Base-by-base conservation (phyloP, 345 rosid species). In the Citrus medica region DNA sequence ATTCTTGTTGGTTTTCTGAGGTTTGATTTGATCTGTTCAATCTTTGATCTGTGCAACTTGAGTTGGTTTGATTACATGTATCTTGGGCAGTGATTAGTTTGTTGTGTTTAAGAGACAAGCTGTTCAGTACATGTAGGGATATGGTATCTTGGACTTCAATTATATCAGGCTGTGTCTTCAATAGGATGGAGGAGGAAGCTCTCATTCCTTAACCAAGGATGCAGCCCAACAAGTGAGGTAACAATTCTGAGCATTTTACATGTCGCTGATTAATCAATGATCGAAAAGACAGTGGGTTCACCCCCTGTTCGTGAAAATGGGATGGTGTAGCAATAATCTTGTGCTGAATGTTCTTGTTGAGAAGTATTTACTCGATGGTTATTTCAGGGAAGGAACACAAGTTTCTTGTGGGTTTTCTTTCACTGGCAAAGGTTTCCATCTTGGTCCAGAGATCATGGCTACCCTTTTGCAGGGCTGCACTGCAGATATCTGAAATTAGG, bases 71-170 rank as follows among this genome's bases (percentile, higher is more conserved):
- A 32, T 32, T 32, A 32, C 33, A 32, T 32, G 33, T 32, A 32
- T 32, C 33, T 32, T 4, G 33, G 33, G 33, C 33, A 32, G 33
- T 32, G 33, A 32, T 32, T 32, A 32, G 33, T 32, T 32, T 32
- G 33, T 30, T 30, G 32, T 30, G 32, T 32, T 32, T 32, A 32
- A 32, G 33, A 32, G 33, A 32, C 33, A 32, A 32, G 33, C 33
- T 32, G 33, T 32, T 32, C 33, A 32, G 4, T 32, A 32, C 33
- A 32, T 32, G 33, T 40, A 53, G 67, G 59, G 85, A 89, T 80
- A 88, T 87, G 6, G 78, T 91, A 42, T 84, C 87, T 8, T 89
- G 92, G 92, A 89, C 86, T 79, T 86, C 90, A 1, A 76, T 89
- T 6, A 78, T 89, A 48, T 80, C 92, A 9, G 85, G 85, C 14